These are phyloP conservation scores for Aristolochia contorta DNA, from an alignment of 164 flowering plant genomes.

Conservation along the genomic window DNA sequence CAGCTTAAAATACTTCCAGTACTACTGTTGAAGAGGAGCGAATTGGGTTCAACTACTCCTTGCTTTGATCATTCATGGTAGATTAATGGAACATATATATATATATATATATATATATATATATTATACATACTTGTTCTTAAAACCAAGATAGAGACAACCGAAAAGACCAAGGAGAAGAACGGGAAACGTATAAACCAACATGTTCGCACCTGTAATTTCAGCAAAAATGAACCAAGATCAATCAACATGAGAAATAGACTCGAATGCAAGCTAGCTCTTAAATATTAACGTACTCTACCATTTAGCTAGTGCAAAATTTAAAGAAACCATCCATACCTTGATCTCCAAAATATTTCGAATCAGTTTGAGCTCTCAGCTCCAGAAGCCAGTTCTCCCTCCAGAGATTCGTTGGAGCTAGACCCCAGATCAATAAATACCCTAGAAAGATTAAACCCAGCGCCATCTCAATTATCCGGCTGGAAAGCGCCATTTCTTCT, in stretches of 20 bases:
- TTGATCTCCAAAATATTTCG: not conserved
- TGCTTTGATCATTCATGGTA: too few species aligned
- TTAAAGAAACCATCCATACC: not conserved
- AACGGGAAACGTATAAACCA: conserved; percentile 48
- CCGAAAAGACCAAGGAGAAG: conserved; percentile 46
- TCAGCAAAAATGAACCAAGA: not conserved
- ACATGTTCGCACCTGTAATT: conserved; percentile 24
- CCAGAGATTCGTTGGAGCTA: conserved; percentile 4
- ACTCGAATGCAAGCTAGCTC: not conserved
- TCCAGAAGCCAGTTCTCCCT: conserved; percentile 5
- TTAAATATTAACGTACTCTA: too few species aligned
- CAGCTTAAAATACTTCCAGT: too few species aligned
- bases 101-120: too few species aligned
- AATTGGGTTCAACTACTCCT: not conserved
- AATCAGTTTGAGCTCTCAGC: not conserved
- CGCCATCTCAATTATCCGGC: not conserved
- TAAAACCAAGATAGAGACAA: conserved; percentile 54
- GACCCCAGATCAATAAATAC: conserved; percentile 5
- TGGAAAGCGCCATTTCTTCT: not conserved
- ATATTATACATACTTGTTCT: not conserved
- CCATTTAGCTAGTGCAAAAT: too few species aligned
- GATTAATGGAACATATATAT: too few species aligned
- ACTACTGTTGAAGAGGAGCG: not conserved
- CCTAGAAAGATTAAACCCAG: conserved; percentile 9
- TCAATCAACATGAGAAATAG: not conserved